phyloP scores from a whole-genome alignment of 2,329 filamentous ascomycete species.

The Diaporthe humulicola region DNA sequence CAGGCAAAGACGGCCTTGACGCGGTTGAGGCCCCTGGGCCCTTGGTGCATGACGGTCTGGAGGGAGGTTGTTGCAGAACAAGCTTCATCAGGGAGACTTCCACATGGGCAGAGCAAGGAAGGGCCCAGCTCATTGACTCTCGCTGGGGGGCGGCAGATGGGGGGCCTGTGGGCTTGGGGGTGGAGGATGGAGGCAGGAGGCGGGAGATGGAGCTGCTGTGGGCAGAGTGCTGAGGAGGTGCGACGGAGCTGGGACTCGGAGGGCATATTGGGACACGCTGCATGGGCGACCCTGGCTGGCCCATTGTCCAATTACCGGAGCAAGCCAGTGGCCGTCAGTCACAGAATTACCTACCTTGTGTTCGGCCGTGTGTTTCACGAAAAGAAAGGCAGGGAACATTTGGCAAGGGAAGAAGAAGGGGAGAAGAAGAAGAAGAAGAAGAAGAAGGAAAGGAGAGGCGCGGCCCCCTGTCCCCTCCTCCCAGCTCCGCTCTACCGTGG shows the following conservation, averaged over 20 bases:
- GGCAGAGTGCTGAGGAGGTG: not conserved
- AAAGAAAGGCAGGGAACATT: not conserved
- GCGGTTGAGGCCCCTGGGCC: not conserved
- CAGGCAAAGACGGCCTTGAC: no score
- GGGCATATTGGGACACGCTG: not conserved
- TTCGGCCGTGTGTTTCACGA: not conserved
- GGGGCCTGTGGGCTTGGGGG: no score
- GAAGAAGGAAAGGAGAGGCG: not conserved
- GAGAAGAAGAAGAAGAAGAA: not conserved
- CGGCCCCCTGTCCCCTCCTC: not conserved
- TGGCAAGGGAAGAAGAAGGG: no score
- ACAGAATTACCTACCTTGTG: not conserved
- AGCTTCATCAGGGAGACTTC: conserved; percentile 10
- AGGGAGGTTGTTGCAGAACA: conserved; percentile 14
- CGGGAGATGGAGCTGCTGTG: not conserved
- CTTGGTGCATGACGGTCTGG: not conserved
- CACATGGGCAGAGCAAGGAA: conserved; percentile 20
- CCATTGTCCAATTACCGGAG: not conserved
- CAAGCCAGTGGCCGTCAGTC: no score
- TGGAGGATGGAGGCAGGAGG: not conserved
- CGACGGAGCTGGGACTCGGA: no score
- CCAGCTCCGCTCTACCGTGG: conserved; percentile 17
- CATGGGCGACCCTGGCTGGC: not conserved
- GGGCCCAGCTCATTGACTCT: not conserved
- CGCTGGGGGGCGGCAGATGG: not conserved